Percentiles rank a stretch among this genome's conserved stretches.
phyloP scores from a whole-genome alignment of 2,329 filamentous ascomycete species.

The Neospermospora avenae region DNA sequence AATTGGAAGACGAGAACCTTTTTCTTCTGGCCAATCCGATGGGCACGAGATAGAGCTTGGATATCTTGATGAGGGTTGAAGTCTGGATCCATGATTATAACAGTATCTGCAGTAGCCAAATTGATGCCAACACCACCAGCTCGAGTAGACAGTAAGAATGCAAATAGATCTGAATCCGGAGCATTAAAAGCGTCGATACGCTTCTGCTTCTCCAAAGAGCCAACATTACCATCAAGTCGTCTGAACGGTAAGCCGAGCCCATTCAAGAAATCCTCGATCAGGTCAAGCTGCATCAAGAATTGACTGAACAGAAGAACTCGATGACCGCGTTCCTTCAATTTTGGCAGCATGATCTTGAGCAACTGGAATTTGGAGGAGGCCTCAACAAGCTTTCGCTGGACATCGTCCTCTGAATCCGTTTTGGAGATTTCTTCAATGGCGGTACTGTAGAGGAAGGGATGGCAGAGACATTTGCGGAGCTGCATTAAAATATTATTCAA shows the following conservation, averaged over 20 bases:
- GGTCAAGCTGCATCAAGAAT: conserved; percentile 82
- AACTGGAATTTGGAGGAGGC: conserved; percentile 87
- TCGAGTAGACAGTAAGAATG: conserved; percentile 88
- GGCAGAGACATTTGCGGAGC: conserved; percentile 88
- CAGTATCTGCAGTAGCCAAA: conserved; percentile 91
- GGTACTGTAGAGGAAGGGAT: conserved; percentile 90
- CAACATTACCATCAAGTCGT: conserved; percentile 82
- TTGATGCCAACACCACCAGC: conserved; percentile 98
- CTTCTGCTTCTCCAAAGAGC: conserved; percentile 84
- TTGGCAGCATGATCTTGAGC: conserved; percentile 81
- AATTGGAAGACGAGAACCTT: conserved; percentile 95
- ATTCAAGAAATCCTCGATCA: conserved; percentile 87
- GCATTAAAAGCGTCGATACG: conserved; percentile 93
- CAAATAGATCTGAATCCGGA: conserved; percentile 77
- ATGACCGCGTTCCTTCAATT: conserved; percentile 79
- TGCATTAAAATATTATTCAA: conserved; percentile 96
- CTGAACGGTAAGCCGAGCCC: conserved; percentile 70
- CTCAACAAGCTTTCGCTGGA: conserved; percentile 81
- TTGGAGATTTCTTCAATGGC: conserved; percentile 81
- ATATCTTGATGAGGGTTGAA: conserved; percentile 84
- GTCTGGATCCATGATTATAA: conserved; percentile 72
- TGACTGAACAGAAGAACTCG: conserved; percentile 95
- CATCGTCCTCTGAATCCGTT: conserved; percentile 47
- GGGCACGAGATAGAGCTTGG: conserved; percentile 88
- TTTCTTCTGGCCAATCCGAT: conserved; percentile 93